Base-by-base conservation (phyloP, 202 grass and related monocot genomes). In the Bolboschoenoplectus hybrid region DNA sequence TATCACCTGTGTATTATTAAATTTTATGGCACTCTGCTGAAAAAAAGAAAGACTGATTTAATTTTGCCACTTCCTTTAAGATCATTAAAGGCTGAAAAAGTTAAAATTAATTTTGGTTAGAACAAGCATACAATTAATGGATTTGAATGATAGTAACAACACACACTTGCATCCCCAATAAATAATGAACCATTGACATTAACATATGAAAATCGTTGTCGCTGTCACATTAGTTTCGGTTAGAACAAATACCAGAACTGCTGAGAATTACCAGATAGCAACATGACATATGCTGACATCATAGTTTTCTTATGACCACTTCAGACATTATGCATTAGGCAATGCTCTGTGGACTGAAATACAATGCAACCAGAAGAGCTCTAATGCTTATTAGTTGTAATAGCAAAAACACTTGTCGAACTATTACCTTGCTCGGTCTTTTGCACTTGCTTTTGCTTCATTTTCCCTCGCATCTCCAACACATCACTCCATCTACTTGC, bases 401-500 rank as follows among this genome's bases (percentile, higher is more conserved):
- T 14, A 53, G 6, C 20, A 36, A 16, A 53, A 77, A 85, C 85
- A 86, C 90, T 91, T 81, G 93, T 88, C 11, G 85, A 89, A 86
- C 93, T 92, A 47, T 72, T 88, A 79, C 91, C 91, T 36, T 56
- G 90, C 74, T 92, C 89, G 7, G 80, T 5, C 64, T 95, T 98
- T 35, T 89, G 89, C 90, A 94, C 88, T 45, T 88, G 91, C 70
- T 85, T 89, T 36, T 26, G 52, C 81, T 74, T 88, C 91, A 91
- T 92, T 85, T 88, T 55, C 63, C 84, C 89, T 81, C 90, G 87
- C 80, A 94, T 85, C 74, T 83, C 88, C 64, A 67, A 86, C 43
- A 91, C 93, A 89, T 90, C 79, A 51, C 90, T 84, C 89, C 91
- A 93, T 91, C 90, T 95, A 45, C 85, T 87, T 63, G 89, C 85